phyloP scores from a whole-genome alignment of 1,139 yeast genomes.

The Pichia sp. region DNA sequence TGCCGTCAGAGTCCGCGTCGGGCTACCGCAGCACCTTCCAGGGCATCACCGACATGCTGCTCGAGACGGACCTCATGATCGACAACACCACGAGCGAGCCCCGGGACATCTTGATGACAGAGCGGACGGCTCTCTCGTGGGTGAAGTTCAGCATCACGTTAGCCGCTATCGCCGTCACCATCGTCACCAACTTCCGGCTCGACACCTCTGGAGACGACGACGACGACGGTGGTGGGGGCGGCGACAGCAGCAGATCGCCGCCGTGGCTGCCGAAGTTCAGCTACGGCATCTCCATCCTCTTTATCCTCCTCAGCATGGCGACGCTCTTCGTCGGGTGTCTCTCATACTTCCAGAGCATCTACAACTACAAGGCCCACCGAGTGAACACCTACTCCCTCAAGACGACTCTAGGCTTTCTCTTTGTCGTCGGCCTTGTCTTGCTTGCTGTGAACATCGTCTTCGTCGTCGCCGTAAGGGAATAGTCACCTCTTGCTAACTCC shows the following conservation, averaged over 20 bases:
- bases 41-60: conserved; percentile 5
- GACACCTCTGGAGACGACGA: conserved; percentile 31
- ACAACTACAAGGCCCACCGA: conserved; percentile 42
- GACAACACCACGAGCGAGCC: conserved; percentile 52
- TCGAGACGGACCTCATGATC: conserved; percentile 32
- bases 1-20: background rate
- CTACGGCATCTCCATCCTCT: conserved; percentile 34
- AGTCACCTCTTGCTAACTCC: background rate
- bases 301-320: conserved; percentile 40
- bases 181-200: conserved; percentile 48
- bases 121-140: conserved; percentile 53
- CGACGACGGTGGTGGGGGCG: background rate
- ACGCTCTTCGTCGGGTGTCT: conserved; percentile 41
- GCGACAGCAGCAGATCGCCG: conserved; percentile 1
- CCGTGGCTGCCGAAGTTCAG: conserved; percentile 27
- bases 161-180: conserved; percentile 49
- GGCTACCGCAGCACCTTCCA: background rate
- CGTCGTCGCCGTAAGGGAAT: conserved; percentile 13
- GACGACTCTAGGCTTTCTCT: conserved; percentile 40
- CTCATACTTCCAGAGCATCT: conserved; percentile 47
- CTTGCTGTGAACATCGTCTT: conserved; percentile 40
- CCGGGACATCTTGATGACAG: conserved; percentile 59
- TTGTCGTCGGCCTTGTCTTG: conserved; percentile 40
- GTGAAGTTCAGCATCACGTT: conserved; percentile 49
- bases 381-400: conserved; percentile 41